Base-by-base conservation (phyloP, 129 eudicot species). In the Chrysanthemum seticuspe region DNA sequence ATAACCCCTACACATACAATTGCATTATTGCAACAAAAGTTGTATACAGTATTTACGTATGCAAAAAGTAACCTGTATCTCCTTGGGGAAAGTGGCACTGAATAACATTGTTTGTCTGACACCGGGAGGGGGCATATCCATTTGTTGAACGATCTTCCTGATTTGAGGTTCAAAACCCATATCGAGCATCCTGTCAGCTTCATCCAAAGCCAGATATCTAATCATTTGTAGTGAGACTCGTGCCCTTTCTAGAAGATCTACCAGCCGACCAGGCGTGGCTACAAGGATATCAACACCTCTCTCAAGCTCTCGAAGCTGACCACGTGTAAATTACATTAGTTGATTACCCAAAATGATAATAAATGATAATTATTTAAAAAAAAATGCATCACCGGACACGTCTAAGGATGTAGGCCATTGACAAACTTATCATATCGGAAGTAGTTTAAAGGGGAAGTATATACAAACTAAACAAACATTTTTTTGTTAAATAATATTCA, bases 111-210 rank as follows among this genome's bases (percentile, higher is more conserved):
- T 93, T 62, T 93, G 98, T 79, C 98, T 78, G 11, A 74, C 78
- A 76, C 98, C 96, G n/a, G 92, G 92, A 0, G 90, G 92, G 34
- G 98, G 96, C 98, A 93, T 93, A 83, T 87, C 96, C 89, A 88
- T 93, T 67, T 93, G 96, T 76, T 89, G 88, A 77, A 93, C 98
- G 60, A 93, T 93, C 76, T 87, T 92, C 75, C 98, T 87, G 44
- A 91, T 91, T 80, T 91, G 95, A 48, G 97, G 97, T 78, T 91
- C 95, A 50, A 88, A 87, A 57, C 97, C 95, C 95, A 91, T 91
- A 80, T 91, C 97, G n/a, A 91, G 79, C 97, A 90, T 90, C 40
- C 97, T 59, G 58, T 92, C 98, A 34, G 98, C 98, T 71, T 92
- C 98, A 75, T 92, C 98, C 31, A 92, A 84, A 55, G 98, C 98